A percentile compares a stretch with the other conserved stretches of the same genome.
Evolutionary conservation across 306 rosid genomes (phyloP).

Genomic region (Prosopis cineraria): DNA sequence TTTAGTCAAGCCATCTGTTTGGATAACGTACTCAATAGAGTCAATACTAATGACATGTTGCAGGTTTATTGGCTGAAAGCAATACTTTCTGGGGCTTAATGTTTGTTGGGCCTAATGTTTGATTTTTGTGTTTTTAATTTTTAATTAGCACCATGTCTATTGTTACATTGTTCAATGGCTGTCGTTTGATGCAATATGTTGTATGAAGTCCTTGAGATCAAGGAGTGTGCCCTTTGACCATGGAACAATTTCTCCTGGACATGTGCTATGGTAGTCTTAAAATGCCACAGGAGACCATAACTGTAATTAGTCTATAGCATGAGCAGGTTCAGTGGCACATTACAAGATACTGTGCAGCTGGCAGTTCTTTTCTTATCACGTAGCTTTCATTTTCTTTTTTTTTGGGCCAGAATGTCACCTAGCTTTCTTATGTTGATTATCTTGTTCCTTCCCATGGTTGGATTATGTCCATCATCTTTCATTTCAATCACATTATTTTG

Average conservation of each 20-base stretch:
- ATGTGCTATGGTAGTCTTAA: too few species aligned
- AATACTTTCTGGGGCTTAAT: not conserved
- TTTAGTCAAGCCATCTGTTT: not conserved
- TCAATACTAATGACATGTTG: not conserved
- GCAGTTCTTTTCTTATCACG: not conserved
- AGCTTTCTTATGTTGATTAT: not conserved
- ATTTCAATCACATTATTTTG: not conserved
- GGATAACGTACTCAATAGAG: not conserved
- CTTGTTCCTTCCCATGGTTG: not conserved
- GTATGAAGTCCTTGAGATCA: not conserved
- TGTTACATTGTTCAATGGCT: not conserved
- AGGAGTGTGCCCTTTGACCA: not conserved
- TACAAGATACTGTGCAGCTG: not conserved
- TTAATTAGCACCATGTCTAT: not conserved
- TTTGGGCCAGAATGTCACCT: not conserved
- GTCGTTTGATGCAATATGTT: not conserved
- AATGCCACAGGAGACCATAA: too few species aligned
- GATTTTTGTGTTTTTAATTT: too few species aligned
- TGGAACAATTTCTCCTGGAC: too few species aligned
- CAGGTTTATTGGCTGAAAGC: not conserved
- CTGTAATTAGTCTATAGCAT: too few species aligned
- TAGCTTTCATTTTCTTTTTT: not conserved
- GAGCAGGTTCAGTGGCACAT: not conserved
- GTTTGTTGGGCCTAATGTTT: too few species aligned
- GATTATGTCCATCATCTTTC: not conserved